Conservation (phyloP, 768 basidiomycete genomes). For the Russula dissimulans region DNA sequence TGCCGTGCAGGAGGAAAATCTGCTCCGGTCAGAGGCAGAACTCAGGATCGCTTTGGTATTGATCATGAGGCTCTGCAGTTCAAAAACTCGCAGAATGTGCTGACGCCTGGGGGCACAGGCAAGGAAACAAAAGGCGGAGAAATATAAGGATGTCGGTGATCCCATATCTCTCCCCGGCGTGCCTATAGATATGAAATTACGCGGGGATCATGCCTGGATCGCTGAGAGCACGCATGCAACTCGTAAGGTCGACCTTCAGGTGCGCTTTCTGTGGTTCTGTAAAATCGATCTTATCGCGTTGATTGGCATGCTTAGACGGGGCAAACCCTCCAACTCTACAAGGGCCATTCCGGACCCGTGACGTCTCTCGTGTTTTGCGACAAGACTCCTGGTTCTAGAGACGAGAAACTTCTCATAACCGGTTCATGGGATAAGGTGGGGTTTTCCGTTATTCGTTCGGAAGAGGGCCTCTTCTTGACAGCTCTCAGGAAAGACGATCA, state of each 20-base stretch:
- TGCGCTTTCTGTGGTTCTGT: constrained; percentile 24
- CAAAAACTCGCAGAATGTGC: not conserved
- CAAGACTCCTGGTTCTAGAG: constrained; percentile 30
- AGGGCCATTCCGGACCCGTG: constrained; percentile 84
- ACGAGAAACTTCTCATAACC: constrained; percentile 58
- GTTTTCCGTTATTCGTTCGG: not conserved
- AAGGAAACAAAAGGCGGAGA: constrained; percentile 63
- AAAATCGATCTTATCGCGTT: not conserved
- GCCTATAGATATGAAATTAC: constrained; percentile 60
- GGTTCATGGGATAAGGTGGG: constrained; percentile 89
- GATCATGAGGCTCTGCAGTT: not conserved
- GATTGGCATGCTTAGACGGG: constrained; percentile 49
- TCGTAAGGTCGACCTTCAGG: constrained; percentile 70
- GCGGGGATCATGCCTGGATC: constrained; percentile 67
- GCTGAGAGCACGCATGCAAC: constrained; percentile 77
- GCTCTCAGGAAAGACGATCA: constrained; percentile 54
- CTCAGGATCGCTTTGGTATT: constrained; percentile 51
- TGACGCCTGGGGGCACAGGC: constrained; percentile 33
- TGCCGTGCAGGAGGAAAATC: not conserved
- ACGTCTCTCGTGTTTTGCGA: constrained; percentile 69
- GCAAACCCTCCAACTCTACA: constrained; percentile 64
- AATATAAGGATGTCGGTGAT: constrained; percentile 60
- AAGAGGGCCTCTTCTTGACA: constrained; percentile 10
- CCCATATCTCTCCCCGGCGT: constrained; percentile 74
- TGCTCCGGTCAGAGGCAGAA: constrained; percentile 32